Evolutionary conservation across 1,139 yeast species (phyloP).

Genomic region (Geotrichum phurueaensis): DNA sequence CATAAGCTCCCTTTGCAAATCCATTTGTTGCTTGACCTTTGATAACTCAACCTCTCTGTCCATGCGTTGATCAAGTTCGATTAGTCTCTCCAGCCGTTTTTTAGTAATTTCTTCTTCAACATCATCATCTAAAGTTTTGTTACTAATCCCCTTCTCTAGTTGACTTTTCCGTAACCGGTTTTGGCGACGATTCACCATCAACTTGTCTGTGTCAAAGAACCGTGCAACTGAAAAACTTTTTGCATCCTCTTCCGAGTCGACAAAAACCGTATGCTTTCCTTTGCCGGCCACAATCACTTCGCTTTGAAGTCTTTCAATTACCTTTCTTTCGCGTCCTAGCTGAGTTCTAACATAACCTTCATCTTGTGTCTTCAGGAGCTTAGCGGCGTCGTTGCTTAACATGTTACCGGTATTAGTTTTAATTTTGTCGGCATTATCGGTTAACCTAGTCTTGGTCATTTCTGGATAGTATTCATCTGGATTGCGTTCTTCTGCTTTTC

Average conservation of each 20-base stretch:
- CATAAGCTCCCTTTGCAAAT: slow-evolving; percentile 77
- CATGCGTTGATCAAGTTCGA: slow-evolving; percentile 42
- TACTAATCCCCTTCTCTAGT: slow-evolving; percentile 36
- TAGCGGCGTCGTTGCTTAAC: slow-evolving; percentile 67
- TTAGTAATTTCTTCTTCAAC: slow-evolving; percentile 34
- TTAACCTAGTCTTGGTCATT: slow-evolving; percentile 47
- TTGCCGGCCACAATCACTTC: slow-evolving; percentile 43
- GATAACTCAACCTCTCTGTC: slow-evolving; percentile 62
- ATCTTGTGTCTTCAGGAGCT: slow-evolving; percentile 83
- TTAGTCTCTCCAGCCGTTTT: slow-evolving; percentile 55
- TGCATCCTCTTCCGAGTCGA: slow-evolving; percentile 54
- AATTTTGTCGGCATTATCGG: slow-evolving; percentile 11
- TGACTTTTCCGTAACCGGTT: slow-evolving; percentile 66
- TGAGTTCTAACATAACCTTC: slow-evolving; percentile 75
- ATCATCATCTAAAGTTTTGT: slow-evolving; percentile 30
- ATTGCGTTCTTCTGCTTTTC: slow-evolving; percentile 67
- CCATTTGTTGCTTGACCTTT: slow-evolving; percentile 67
- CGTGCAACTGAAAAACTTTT: slow-evolving; percentile 56
- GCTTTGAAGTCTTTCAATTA: slow-evolving; percentile 57
- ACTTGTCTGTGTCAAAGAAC: slow-evolving; percentile 64
- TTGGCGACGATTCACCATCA: slow-evolving; percentile 57
- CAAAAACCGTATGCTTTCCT: slow-evolving; percentile 79
- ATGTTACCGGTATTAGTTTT: slow-evolving; percentile 12
- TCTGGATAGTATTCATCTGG: slow-evolving; percentile 98
- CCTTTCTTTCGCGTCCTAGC: slow-evolving; percentile 59